Percentiles rank a stretch among this genome's conserved stretches.
Evolutionary conservation across 495 filamentous ascomycete genomes (phyloP).

Genomic region (Daldinia childiae): DNA sequence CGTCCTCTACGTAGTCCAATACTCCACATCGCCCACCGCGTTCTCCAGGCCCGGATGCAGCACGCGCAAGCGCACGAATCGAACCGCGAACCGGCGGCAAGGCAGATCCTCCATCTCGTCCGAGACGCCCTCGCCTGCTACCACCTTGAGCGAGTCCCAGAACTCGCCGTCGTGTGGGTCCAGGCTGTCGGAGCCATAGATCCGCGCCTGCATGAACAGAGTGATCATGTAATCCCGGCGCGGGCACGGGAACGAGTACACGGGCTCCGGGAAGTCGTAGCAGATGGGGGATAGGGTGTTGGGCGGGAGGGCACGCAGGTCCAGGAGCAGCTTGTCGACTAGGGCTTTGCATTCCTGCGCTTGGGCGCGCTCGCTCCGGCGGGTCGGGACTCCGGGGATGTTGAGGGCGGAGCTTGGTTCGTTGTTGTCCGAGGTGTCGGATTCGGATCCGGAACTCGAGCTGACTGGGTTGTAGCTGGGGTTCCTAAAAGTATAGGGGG

Average conservation of each 20-base stretch:
- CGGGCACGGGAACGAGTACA: too few relatives aligned
- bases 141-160: not conserved
- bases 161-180: not conserved
- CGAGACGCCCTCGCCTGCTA: not conserved
- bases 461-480: too few relatives aligned
- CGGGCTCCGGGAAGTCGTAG: too few relatives aligned
- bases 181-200: not conserved
- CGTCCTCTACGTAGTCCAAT: not conserved
- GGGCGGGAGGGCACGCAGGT: too few relatives aligned
- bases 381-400: not conserved
- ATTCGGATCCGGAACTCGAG: too few relatives aligned
- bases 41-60: not conserved
- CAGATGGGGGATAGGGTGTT: too few relatives aligned
- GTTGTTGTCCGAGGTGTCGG: not conserved
- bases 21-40: not conserved
- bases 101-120: not conserved
- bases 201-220: not conserved
- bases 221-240: not conserved
- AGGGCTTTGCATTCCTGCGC: not conserved
- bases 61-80: not conserved
- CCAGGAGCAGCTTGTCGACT: not conserved
- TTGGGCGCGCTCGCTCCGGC: not conserved
- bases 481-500: too few relatives aligned
- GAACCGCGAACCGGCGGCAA: not conserved
- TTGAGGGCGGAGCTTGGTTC: not conserved